Evolutionary conservation across 176 grass and related monocot species (phyloP), one percentile per base, ranked within the genome.

Genomic region (Guadua angustifolia): DNA sequence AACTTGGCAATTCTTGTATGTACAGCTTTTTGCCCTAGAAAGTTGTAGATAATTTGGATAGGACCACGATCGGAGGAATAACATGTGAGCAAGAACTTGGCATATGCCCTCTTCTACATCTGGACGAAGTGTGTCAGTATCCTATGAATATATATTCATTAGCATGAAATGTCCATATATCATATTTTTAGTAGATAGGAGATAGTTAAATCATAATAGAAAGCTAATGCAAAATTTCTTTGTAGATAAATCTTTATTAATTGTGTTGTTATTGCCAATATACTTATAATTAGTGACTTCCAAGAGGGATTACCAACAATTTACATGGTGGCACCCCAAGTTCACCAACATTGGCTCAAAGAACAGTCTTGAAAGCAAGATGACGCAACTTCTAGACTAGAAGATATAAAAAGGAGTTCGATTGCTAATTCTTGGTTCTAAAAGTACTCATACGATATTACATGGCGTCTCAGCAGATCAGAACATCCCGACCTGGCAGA

Each of bases 101-200:
- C 91, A 93, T 52, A 93, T 91, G 66, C 89, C 94, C 88, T 97
- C 94, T 93, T 93, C 91, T 40, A 96, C 84, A 17, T 97, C 91
- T 69, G 80, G 94, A 60, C 84, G 85, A 29, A 97, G 87, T 42
- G 73, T 78, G n/a, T n/a, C 78, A 70, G 57, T 93, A 97, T 72
- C 94, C 91, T 97, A 81, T 47, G 45, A 93, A 25, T 62, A 45
- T 8, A 72, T 62, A 62, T 15, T 40, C 33, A 49, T 79, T 71
- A 69, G 83, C 45, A 50, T 50, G 18, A 82, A 66, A 76, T 39
- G 39, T 18, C 16, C 18, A 56, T 79, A 51, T 78, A 57, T 59
- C 24, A 39, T 42, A 78, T 10, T 32, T 87, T 9, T 19, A 40
- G 7, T 42, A 62, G 52, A 79, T 35, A 59, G 26, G 36, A 59